Conservation (phyloP, 192 early-diverging fungal genomes). For the Coemansia sp. region DNA sequence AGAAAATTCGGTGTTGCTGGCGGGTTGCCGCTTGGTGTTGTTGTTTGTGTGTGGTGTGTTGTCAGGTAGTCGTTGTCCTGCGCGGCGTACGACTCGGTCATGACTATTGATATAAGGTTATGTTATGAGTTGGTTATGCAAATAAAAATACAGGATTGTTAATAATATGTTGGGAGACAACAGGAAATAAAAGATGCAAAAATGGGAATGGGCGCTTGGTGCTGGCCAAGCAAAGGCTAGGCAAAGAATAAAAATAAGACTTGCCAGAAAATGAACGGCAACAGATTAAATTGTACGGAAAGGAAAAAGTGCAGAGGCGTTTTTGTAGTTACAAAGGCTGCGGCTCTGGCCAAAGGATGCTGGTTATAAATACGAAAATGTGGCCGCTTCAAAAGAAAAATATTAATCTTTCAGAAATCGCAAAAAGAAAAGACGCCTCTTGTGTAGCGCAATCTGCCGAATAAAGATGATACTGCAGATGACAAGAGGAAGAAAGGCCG, state of each 20-base stretch:
- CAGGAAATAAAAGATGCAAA: not conserved
- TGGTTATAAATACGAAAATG: slow-evolving; percentile 9
- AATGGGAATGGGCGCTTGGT: not conserved
- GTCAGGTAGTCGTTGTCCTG: slow-evolving; percentile 52
- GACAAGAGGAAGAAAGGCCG: not conserved
- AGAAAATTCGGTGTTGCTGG: slow-evolving; percentile 12
- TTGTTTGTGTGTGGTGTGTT: slow-evolving; percentile 32
- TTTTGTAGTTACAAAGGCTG: slow-evolving; percentile 14
- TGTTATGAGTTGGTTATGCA: too few relatives aligned
- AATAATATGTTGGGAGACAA: not conserved
- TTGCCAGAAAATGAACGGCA: not conserved
- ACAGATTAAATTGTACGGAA: not conserved
- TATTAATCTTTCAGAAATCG: slow-evolving; percentile 6
- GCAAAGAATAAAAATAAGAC: not conserved
- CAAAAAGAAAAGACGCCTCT: not conserved
- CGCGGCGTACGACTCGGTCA: slow-evolving; percentile 51
- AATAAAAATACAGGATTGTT: slow-evolving; percentile 4
- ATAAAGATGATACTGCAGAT: not conserved
- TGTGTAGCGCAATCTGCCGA: not conserved
- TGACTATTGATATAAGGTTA: slow-evolving; percentile 6
- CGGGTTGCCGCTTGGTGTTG: slow-evolving; percentile 15
- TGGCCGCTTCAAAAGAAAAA: not conserved
- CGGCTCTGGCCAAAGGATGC: not conserved
- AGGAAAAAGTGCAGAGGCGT: slow-evolving; percentile 10
- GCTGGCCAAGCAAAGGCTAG: not conserved